Evolutionary conservation across 768 basidiomycete species (phyloP).

Genomic region (Suillus hirtellus): DNA sequence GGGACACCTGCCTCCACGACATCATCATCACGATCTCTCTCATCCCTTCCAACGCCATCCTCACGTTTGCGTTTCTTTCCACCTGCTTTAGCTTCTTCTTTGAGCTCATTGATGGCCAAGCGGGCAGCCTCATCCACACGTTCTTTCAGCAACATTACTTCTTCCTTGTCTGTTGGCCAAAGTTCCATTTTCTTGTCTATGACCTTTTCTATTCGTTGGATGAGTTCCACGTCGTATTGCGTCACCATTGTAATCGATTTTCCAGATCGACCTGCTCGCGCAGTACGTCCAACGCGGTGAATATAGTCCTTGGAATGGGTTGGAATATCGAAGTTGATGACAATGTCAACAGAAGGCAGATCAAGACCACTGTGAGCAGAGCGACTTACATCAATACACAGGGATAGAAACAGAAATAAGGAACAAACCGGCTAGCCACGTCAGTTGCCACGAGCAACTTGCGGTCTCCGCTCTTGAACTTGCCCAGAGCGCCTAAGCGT

Average conservation of each 20-base stretch:
- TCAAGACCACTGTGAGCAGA: conserved; percentile 72
- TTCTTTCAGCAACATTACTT: conserved; percentile 83
- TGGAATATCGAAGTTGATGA: conserved; percentile 98
- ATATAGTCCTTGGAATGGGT: conserved; percentile 99
- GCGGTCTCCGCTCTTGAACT: conserved; percentile 94
- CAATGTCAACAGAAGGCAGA: conserved; percentile 92
- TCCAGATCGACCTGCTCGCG: conserved; percentile 95
- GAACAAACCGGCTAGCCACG: conserved; percentile 81
- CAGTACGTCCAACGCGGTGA: conserved; percentile 96
- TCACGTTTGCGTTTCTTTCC: conserved; percentile 53
- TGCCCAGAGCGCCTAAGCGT: conserved; percentile 87
- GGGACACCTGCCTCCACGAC: conserved; percentile 90
- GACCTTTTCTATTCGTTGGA: conserved; percentile 93
- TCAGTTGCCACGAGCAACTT: conserved; percentile 94
- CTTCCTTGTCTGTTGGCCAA: conserved; percentile 86
- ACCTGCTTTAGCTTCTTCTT: conserved; percentile 63
- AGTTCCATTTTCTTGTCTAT: conserved; percentile 90
- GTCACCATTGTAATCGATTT: conserved; percentile 98
- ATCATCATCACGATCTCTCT: conserved; percentile 91
- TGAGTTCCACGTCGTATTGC: conserved; percentile 96
- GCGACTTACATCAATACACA: neutral
- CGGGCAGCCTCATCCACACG: conserved; percentile 86
- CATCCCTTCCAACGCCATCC: conserved; percentile 58
- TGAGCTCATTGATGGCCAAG: conserved; percentile 77
- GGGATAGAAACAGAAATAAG: neutral